Conservation (phyloP, 495 filamentous ascomycete species). For the Aspergillus taichungensis region DNA sequence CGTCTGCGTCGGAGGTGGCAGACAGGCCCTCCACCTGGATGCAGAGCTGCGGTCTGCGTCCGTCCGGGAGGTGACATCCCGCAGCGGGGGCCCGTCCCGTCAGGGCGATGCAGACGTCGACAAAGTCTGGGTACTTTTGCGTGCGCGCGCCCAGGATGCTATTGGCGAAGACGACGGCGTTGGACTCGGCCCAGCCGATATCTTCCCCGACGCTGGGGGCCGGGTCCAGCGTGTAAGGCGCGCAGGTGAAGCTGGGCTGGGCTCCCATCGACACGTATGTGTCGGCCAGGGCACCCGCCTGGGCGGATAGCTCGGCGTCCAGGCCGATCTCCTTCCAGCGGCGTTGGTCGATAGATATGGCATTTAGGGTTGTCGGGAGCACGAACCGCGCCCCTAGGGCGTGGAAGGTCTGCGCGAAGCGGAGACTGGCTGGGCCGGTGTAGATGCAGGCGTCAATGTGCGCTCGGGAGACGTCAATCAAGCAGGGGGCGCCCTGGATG, state of each 20-base stretch:
- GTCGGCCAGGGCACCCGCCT: constrained; percentile 15
- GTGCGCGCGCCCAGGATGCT: constrained; percentile 25
- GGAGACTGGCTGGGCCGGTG: constrained; percentile 19
- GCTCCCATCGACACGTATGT: constrained; percentile 23
- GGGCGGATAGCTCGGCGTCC: constrained; percentile 6
- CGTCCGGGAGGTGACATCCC: constrained; percentile 10
- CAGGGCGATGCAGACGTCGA: constrained; percentile 24
- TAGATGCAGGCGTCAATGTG: constrained; percentile 29
- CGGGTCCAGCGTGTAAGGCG: constrained; percentile 20
- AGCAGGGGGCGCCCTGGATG: constrained; percentile 9
- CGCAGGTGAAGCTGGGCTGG: constrained; percentile 23
- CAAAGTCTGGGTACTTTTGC: constrained; percentile 24
- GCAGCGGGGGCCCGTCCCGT: constrained; percentile 18
- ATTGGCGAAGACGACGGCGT: constrained; percentile 26
- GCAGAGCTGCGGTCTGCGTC: constrained; percentile 4
- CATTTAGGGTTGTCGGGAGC: constrained; percentile 22
- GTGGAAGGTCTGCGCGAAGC: constrained; percentile 15
- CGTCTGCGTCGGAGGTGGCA: constrained; percentile 4
- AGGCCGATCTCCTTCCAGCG: constrained; percentile 18
- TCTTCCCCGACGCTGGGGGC: constrained; percentile 16
- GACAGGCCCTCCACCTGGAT: not conserved
- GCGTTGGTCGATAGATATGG: constrained; percentile 25
- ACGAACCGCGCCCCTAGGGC: constrained; percentile 13
- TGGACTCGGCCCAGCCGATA: constrained; percentile 24
- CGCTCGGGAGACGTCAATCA: constrained; percentile 17